These are phyloP conservation scores for Diplodia corticola DNA, from an alignment of 2,329 filamentous ascomycete species.

Conservation along the genomic window DNA sequence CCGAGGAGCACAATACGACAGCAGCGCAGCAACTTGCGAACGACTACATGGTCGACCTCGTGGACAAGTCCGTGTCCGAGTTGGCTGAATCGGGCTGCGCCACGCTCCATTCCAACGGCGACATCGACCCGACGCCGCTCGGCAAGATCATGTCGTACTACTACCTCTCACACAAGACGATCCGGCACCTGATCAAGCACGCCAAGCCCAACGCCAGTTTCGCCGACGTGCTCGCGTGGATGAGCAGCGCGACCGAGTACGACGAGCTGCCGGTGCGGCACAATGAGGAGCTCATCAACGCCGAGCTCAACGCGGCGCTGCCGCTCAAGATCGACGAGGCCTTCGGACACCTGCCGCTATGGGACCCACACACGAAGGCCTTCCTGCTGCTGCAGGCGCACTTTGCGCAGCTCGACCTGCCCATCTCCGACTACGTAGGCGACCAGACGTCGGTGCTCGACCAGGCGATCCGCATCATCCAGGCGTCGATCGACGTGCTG, in stretches of 20 bases:
- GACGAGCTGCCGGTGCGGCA: conserved; percentile 96
- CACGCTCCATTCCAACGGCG: conserved; percentile 77
- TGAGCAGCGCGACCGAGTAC: conserved; percentile 91
- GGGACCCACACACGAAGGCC: conserved; percentile 97
- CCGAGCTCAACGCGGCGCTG: conserved; percentile 78
- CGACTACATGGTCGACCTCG: conserved; percentile 90
- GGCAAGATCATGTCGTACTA: conserved; percentile 99
- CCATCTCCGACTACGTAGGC: conserved; percentile 95
- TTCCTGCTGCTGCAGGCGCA: conserved; percentile 93
- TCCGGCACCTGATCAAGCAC: conserved; percentile 77
- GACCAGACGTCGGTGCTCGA: conserved; percentile 88
- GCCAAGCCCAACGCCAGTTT: conserved; percentile 76
- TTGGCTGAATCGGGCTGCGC: conserved; percentile 84
- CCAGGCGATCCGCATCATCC: conserved; percentile 94
- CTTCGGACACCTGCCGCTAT: conserved; percentile 75
- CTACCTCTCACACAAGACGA: conserved; percentile 90
- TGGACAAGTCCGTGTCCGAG: conserved; percentile 80
- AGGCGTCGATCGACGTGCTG: conserved; percentile 90
- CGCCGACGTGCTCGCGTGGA: conserved; percentile 83
- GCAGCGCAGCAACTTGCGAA: conserved; percentile 85
- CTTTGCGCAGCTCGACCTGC: conserved; percentile 88
- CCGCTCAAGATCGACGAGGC: conserved; percentile 58
- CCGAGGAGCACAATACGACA: conserved; percentile 87
- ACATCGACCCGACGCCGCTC: conserved; percentile 84
- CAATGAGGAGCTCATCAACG: conserved; percentile 97